Percentiles rank a stretch among this genome's conserved stretches.
These are phyloP conservation scores for Russula abietina DNA, from an alignment of 768 basidiomycete species.

Conservation along the genomic window DNA sequence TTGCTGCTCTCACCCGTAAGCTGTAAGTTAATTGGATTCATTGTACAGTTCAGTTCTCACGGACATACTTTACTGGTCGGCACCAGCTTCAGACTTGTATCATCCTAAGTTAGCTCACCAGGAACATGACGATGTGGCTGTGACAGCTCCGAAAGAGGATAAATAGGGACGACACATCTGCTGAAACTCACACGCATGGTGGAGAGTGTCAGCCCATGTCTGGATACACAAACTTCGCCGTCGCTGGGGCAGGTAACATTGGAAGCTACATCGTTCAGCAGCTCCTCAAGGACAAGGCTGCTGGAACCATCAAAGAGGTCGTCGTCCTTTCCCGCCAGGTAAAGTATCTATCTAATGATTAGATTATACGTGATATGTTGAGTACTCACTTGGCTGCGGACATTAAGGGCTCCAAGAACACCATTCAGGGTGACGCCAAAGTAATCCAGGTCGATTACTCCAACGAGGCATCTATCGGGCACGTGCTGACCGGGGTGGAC, in stretches of 20 bases:
- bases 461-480: conserved; percentile 5
- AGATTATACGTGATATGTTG: too few species aligned
- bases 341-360: background rate
- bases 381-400: background rate
- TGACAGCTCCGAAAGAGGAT: background rate
- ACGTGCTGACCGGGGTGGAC: conserved; percentile 4
- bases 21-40: too few species aligned
- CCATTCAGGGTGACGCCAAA: conserved; percentile 9
- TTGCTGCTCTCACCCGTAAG: too few species aligned
- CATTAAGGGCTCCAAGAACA: conserved; percentile 24
- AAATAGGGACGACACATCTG: too few species aligned
- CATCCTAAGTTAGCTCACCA: too few species aligned
- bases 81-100: too few species aligned
- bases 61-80: too few species aligned
- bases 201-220: conserved; percentile 6
- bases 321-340: conserved; percentile 22
- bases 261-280: conserved; percentile 20
- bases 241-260: conserved; percentile 20
- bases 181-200: background rate
- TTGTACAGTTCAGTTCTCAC: too few species aligned
- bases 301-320: conserved; percentile 16
- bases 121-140: too few species aligned
- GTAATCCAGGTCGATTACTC: conserved; percentile 18
- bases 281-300: conserved; percentile 14
- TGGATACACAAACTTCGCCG: conserved; percentile 22